A percentile compares a stretch with the other conserved stretches of the same genome.
phyloP scores from a whole-genome alignment of 2,329 filamentous ascomycete species.

The Reticulascus tulasneorum region DNA sequence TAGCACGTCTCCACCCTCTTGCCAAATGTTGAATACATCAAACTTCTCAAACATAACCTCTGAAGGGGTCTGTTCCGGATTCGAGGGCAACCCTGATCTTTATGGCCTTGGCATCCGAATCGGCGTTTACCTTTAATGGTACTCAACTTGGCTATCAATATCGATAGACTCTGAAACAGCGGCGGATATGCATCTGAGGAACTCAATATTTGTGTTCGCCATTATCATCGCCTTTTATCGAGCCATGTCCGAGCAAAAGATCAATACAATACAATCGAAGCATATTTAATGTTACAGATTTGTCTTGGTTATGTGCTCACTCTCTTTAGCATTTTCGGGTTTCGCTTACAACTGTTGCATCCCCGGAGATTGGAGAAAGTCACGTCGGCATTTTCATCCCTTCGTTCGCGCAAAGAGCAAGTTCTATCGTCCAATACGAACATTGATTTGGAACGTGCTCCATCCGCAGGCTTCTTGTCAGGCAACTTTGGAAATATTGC shows the following conservation, averaged over 20 bases:
- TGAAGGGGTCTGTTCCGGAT: too few species aligned
- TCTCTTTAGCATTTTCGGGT: slow-evolving; percentile 1
- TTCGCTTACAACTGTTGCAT: background rate
- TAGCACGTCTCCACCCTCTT: too few species aligned
- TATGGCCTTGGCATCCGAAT: slow-evolving; percentile 5
- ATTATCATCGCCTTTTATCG: slow-evolving; percentile 1
- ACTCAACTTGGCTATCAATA: background rate
- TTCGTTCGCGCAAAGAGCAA: too few species aligned
- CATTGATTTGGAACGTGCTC: too few species aligned
- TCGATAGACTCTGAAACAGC: background rate
- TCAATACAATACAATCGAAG: background rate
- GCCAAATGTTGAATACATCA: too few species aligned
- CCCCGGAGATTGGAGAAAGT: background rate
- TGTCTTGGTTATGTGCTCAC: slow-evolving; percentile 3
- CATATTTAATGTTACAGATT: slow-evolving; percentile 4
- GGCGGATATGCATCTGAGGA: background rate
- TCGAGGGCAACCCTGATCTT: slow-evolving; percentile 1
- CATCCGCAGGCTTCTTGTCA: too few species aligned
- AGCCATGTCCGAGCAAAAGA: background rate
- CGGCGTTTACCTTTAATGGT: slow-evolving; percentile 3
- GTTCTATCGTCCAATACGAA: too few species aligned
- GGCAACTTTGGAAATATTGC: too few species aligned
- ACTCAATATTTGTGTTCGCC: slow-evolving; percentile 5
- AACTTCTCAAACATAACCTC: too few species aligned
- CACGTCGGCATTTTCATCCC: background rate